Evolutionary conservation across 2,329 filamentous ascomycete species (phyloP).

Genomic region (Arthroderma sp.): DNA sequence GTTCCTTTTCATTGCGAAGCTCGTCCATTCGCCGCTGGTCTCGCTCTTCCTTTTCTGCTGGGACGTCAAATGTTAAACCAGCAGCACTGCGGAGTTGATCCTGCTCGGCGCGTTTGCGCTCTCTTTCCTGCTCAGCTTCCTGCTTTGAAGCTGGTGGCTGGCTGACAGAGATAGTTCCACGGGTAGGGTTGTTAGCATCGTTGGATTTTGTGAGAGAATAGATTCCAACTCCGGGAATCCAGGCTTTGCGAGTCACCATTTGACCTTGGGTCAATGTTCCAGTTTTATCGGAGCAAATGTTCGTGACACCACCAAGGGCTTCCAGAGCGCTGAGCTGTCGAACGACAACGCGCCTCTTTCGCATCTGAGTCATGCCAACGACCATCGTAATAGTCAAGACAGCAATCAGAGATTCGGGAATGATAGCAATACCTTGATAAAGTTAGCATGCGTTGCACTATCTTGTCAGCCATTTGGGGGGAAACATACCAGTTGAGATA

Average conservation of each 20-base stretch:
- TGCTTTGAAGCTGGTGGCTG: constrained; percentile 18
- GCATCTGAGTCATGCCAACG: constrained; percentile 42
- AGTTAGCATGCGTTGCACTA: constrained; percentile 10
- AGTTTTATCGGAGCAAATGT: constrained; percentile 47
- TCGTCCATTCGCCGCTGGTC: constrained; percentile 17
- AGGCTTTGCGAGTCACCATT: constrained; percentile 48
- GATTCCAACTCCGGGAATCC: constrained; percentile 41
- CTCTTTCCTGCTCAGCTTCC: constrained; percentile 18
- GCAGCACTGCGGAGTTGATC: constrained; percentile 48
- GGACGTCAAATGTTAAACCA: constrained; percentile 50
- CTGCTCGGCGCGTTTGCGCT: constrained; percentile 33
- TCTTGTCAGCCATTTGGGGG: not conserved
- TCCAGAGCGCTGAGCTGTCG: constrained; percentile 42
- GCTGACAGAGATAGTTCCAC: constrained; percentile 32
- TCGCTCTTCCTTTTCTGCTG: constrained; percentile 32
- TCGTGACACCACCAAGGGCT: constrained; percentile 44
- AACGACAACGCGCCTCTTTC: constrained; percentile 40
- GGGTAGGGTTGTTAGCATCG: constrained; percentile 43
- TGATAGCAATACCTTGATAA: constrained; percentile 39
- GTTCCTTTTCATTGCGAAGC: constrained; percentile 11
- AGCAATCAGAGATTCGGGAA: constrained; percentile 50
- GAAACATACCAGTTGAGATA: constrained; percentile 35
- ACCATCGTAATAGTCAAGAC: constrained; percentile 50
- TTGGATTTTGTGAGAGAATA: constrained; percentile 40
- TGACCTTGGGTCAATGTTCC: constrained; percentile 43